These are phyloP conservation scores for Cyphellophora attinorum DNA, from an alignment of 2,329 filamentous ascomycete genomes.

Conservation along the genomic window DNA sequence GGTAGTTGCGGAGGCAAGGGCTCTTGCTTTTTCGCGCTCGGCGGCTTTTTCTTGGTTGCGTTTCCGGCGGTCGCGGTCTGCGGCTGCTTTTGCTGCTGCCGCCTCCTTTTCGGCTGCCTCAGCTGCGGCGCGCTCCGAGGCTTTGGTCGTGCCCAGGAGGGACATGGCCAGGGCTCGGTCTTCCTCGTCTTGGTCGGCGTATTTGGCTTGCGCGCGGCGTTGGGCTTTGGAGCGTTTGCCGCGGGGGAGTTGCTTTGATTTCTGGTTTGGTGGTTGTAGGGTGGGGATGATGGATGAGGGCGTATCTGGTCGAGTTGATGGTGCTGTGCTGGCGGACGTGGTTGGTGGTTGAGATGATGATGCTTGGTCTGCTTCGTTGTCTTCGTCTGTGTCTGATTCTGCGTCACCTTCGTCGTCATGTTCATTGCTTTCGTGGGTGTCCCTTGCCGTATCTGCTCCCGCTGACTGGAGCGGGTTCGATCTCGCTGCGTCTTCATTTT, in stretches of 20 bases:
- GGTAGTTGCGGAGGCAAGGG: constrained; percentile 23
- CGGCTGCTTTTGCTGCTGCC: constrained; percentile 62
- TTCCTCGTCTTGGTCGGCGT: constrained; percentile 89
- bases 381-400: constrained; percentile 3
- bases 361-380: constrained; percentile 15
- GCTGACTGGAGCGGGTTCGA: too few relatives aligned
- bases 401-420: constrained; percentile 20
- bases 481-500: too few relatives aligned
- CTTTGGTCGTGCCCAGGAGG: constrained; percentile 66
- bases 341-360: constrained; percentile 4
- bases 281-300: constrained; percentile 18
- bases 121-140: constrained; percentile 58
- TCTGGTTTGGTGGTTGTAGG: constrained; percentile 14
- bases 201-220: constrained; percentile 64
- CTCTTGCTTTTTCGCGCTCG: constrained; percentile 45
- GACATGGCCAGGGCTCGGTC: constrained; percentile 75
- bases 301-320: background rate
- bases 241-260: constrained; percentile 15
- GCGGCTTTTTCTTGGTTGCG: constrained; percentile 73
- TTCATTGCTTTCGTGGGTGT: too few relatives aligned
- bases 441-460: constrained; percentile 15
- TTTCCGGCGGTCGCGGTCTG: constrained; percentile 63
- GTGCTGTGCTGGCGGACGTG: background rate
- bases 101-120: constrained; percentile 55
- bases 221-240: constrained; percentile 35